phyloP scores from a whole-genome alignment of 345 rosid species.

The Citrus sp. region DNA sequence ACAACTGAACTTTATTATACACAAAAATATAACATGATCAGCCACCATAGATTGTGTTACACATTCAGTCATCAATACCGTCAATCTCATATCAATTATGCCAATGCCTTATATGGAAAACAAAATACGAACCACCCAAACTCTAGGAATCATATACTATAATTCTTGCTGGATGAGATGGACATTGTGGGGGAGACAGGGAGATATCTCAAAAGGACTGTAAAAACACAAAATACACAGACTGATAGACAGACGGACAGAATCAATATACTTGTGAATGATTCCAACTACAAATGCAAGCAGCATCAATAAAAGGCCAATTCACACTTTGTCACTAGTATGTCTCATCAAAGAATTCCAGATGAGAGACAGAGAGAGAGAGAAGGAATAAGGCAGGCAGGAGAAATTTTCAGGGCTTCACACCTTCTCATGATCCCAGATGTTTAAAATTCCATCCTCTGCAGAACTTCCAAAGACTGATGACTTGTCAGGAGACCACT shows the following conservation, averaged over 20 bases:
- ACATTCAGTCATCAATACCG: neutral
- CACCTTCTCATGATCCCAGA: conserved; percentile 93
- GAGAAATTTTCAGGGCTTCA: conserved; percentile 5
- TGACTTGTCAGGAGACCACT: conserved; percentile 92
- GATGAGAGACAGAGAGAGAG: neutral
- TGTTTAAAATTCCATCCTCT: conserved; percentile 87
- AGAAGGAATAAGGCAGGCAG: neutral
- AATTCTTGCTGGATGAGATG: neutral
- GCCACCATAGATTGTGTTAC: neutral
- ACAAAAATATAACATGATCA: neutral
- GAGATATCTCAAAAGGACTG: neutral
- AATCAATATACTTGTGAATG: neutral
- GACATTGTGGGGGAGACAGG: neutral
- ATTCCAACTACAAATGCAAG: neutral
- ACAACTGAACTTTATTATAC: neutral
- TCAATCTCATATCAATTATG: neutral
- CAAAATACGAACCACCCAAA: neutral
- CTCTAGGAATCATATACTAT: neutral
- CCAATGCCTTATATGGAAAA: neutral
- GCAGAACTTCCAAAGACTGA: conserved; percentile 96
- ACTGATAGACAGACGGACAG: neutral
- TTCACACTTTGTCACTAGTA: neutral
- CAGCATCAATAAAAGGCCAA: neutral
- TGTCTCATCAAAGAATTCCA: neutral
- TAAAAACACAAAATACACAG: neutral